Evolutionary conservation across 202 grass and related monocot genomes (phyloP).

Genomic region (Saccharum hybrid): DNA sequence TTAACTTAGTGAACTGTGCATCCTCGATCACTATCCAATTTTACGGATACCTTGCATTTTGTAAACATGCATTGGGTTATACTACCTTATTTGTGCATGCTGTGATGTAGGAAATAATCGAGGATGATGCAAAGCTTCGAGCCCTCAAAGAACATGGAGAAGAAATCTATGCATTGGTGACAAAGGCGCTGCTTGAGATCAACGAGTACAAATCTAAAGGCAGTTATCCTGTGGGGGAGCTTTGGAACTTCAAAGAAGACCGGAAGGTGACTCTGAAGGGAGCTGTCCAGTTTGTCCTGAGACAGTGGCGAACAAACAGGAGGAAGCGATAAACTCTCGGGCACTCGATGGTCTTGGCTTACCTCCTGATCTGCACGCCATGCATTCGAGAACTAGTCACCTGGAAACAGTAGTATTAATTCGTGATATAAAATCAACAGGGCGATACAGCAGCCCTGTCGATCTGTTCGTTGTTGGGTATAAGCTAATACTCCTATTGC

Average conservation of each 20-base stretch:
- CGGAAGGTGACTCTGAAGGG: conserved; percentile 78
- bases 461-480: conserved; percentile 14
- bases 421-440: neutral
- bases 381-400: neutral
- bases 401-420: neutral
- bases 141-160: conserved; percentile 49
- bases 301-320: conserved; percentile 52
- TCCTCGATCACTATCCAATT: no score
- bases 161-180: conserved; percentile 53
- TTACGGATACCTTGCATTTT: no score
- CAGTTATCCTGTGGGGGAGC: conserved; percentile 57
- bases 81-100: no score
- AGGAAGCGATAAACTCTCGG: conserved; percentile 44
- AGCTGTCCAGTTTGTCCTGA: conserved; percentile 70
- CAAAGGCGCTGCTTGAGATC: conserved; percentile 41
- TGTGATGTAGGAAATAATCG: no score
- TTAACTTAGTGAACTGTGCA: no score
- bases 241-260: conserved; percentile 80
- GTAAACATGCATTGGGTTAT: no score
- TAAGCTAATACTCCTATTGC: conserved; percentile 18
- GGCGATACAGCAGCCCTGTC: neutral
- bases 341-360: neutral
- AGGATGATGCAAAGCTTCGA: conserved; percentile 50
- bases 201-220: conserved; percentile 47
- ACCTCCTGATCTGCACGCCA: neutral